Base-by-base conservation (phyloP, 2,329 filamentous ascomycete species). In the Colletotrichum trifolii region DNA sequence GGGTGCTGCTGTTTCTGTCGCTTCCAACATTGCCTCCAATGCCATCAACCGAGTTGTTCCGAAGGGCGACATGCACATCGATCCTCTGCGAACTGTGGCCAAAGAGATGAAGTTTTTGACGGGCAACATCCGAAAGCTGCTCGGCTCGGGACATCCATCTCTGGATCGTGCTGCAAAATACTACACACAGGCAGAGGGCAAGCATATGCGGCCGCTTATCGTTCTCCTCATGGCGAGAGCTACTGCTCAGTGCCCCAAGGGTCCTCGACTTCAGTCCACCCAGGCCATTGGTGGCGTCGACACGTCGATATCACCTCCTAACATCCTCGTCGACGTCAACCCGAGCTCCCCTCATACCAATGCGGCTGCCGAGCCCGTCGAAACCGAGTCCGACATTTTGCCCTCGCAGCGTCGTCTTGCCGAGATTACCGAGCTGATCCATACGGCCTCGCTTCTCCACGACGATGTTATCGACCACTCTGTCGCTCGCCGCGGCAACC, bases 381-480 rank as follows among this genome's bases (percentile, higher is more conserved):
- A 77, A 43, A 69, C 71, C 60, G 83, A 84, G 59, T 79, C 86
- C 71, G 88, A 92, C 70, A 96, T 99, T 70, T 88, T 98, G 17
- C 95, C 96, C n/a, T 91, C 93, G 15, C 96, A 99, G 76, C 87
- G 95, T 69, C 90, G 96, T 34, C 84, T 99, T 42, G 96, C 96
- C 56, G 96, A 99, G 79, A 98, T 99, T 73, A 96, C 95, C 2
- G 96, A 99, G 79, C 85, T 99, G 60, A 98, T 99, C 69, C 96
- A 99, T 78, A 98, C 96, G 0, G 94, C 96, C 1, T 98, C 95
- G 2, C 87, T 99, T 15, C 88, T 99, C 12, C 96, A 99, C 79
- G 96, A 99, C 84, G 96, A 99, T 80, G 96, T 99, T 36, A 97
- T 99, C 74, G 96, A 99, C 76, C 92, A 95, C 76, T 96, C 94